Percentiles rank a stretch among this genome's conserved stretches.
Evolutionary conservation across 2,329 filamentous ascomycete species (phyloP).

Genomic region (Penicillium sp.): DNA sequence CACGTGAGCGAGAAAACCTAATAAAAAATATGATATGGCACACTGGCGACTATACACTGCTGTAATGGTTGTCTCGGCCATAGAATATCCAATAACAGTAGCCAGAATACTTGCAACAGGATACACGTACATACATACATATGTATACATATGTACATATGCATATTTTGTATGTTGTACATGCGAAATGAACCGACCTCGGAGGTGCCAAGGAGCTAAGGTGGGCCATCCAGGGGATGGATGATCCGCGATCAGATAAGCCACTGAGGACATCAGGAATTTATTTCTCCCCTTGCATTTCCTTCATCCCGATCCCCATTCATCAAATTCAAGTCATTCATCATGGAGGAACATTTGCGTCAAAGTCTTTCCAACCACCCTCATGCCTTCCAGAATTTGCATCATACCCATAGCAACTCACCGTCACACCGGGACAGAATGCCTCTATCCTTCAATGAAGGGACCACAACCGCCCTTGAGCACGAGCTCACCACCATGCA

Average conservation of each 20-base stretch:
- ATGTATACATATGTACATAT: background rate
- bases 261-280: slow-evolving; percentile 1
- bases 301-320: background rate
- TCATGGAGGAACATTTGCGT: slow-evolving; percentile 31
- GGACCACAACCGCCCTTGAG: slow-evolving; percentile 45
- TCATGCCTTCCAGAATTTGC: slow-evolving; percentile 24
- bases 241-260: background rate
- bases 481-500: slow-evolving; percentile 18
- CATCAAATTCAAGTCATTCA: background rate
- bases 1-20: background rate
- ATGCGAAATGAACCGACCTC: background rate
- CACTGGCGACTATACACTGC: too few relatives aligned
- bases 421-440: slow-evolving; percentile 24
- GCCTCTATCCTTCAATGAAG: slow-evolving; percentile 29
- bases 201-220: background rate
- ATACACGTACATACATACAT: background rate
- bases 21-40: too few relatives aligned
- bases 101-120: background rate
- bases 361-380: slow-evolving; percentile 31
- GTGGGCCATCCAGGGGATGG: background rate
- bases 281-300: slow-evolving; percentile 5
- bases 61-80: background rate
- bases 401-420: slow-evolving; percentile 18
- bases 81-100: background rate
- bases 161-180: background rate